Evolutionary conservation across 176 grass and related monocot species (phyloP).

Genomic region (Puccinellia tenuiflora): DNA sequence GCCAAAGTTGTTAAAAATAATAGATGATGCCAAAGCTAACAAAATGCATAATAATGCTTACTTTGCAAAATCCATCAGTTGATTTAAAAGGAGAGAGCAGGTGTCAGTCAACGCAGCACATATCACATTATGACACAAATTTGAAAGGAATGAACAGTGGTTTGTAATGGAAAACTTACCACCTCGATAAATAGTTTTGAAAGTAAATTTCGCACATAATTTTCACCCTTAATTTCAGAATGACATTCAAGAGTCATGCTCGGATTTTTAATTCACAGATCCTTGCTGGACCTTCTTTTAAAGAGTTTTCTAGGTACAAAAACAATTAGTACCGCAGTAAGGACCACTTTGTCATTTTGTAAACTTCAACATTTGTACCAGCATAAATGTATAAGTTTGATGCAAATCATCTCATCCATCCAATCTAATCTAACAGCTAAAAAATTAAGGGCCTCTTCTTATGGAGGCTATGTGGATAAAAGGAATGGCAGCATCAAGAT

Average conservation of each 20-base stretch:
- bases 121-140: background rate
- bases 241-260: background rate
- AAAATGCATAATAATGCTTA: background rate
- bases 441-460: background rate
- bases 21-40: background rate
- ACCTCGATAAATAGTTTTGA: background rate
- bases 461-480: background rate
- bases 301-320: background rate
- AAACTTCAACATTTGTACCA: background rate
- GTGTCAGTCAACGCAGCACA: background rate
- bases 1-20: slow-evolving; percentile 11
- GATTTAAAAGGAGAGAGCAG: background rate
- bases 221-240: background rate
- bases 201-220: background rate
- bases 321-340: background rate
- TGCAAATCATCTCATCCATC: background rate
- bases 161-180: background rate
- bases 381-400: background rate
- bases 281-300: background rate
- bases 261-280: background rate
- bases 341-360: background rate
- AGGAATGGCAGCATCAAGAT: background rate
- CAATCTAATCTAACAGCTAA: background rate
- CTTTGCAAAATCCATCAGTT: background rate
- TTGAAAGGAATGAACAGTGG: background rate